Conservation (phyloP, 176 grass and related monocot species). For the Carex pumila region DNA sequence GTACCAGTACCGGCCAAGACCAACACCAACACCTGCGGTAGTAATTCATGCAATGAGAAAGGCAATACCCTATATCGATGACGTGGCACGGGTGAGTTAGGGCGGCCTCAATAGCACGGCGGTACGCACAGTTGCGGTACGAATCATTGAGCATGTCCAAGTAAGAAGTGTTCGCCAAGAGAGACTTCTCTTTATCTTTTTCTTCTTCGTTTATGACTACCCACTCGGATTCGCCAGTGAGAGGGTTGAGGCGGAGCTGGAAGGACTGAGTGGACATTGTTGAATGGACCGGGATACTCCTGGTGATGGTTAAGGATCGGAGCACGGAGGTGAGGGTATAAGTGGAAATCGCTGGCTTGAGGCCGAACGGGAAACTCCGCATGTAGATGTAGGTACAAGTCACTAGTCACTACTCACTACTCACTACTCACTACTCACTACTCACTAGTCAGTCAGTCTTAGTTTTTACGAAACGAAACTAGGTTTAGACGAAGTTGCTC, state of each 20-base stretch:
- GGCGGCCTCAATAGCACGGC: conserved; percentile 52
- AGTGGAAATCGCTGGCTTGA: not conserved
- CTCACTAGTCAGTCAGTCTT: too few species aligned
- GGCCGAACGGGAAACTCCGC: not conserved
- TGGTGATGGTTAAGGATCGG: not conserved
- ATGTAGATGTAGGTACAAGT: not conserved
- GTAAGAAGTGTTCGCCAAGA: conserved; percentile 73
- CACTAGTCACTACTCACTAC: too few species aligned
- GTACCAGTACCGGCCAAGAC: not conserved
- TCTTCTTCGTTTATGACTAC: conserved; percentile 57
- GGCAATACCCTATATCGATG: conserved; percentile 79
- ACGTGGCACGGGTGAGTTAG: conserved; percentile 58
- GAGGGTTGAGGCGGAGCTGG: conserved; percentile 81
- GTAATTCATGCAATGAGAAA: not conserved
- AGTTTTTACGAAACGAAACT: too few species aligned
- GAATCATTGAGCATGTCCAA: conserved; percentile 93
- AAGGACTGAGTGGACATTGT: conserved; percentile 36
- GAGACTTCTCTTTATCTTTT: conserved; percentile 15
- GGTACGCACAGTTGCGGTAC: conserved; percentile 62
- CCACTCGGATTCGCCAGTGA: conserved; percentile 96
- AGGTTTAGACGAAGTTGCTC: too few species aligned
- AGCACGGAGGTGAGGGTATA: not conserved
- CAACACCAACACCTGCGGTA: not conserved
- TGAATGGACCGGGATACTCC: not conserved
- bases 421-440: too few species aligned